Conservation (phyloP, 495 filamentous ascomycete species). For the Podospora didyma region DNA sequence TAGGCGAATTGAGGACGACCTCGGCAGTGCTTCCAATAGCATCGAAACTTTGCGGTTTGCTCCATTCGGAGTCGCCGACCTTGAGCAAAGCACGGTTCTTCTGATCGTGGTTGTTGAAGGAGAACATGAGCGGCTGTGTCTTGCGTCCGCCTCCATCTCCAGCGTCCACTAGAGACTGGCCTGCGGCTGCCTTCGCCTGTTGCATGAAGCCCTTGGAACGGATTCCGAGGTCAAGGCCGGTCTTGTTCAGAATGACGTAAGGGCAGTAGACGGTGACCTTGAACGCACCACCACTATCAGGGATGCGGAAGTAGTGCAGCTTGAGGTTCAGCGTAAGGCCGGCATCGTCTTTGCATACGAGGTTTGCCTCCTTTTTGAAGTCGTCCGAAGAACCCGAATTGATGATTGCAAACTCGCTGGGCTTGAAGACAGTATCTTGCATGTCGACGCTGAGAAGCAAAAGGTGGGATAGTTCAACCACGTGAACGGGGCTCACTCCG, state of each 20-base stretch:
- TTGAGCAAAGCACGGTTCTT: constrained; percentile 84
- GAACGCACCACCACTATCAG: constrained; percentile 92
- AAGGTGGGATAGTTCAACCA: constrained; percentile 91
- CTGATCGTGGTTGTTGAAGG: constrained; percentile 78
- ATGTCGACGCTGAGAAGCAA: constrained; percentile 89
- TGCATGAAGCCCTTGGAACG: constrained; percentile 85
- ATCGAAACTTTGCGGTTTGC: constrained; percentile 95
- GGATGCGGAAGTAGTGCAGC: constrained; percentile 89
- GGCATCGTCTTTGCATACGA: constrained; percentile 80
- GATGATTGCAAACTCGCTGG: constrained; percentile 94
- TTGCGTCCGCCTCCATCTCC: constrained; percentile 47
- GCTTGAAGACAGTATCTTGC: constrained; percentile 91
- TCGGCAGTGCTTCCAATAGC: constrained; percentile 93
- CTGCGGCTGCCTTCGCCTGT: constrained; percentile 73
- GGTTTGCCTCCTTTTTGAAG: constrained; percentile 72
- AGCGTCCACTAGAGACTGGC: constrained; percentile 52
- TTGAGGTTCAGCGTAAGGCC: constrained; percentile 74
- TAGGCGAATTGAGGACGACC: constrained; percentile 69
- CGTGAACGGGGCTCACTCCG: constrained; percentile 93
- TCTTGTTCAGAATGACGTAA: constrained; percentile 93
- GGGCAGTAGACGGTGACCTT: constrained; percentile 90
- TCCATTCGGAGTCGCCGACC: constrained; percentile 87
- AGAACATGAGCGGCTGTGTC: constrained; percentile 91
- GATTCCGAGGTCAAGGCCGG: constrained; percentile 82
- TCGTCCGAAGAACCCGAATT: constrained; percentile 86